Base-by-base conservation (phyloP, 2,329 filamentous ascomycete species). In the Xylariaceae sp. region DNA sequence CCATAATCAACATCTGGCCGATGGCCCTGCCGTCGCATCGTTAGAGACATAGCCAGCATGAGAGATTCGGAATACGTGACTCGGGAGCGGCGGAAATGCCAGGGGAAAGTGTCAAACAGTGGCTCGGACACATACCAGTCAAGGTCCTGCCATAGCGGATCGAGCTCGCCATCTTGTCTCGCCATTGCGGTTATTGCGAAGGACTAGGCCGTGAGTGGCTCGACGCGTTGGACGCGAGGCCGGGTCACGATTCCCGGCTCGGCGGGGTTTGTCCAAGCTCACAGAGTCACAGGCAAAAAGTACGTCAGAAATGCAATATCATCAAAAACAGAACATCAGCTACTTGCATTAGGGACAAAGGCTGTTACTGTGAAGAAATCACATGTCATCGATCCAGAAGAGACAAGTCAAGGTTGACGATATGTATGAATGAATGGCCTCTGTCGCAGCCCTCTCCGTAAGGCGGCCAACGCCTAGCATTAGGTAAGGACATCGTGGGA, bases 1-100 rank as follows among this genome's bases (percentile, higher is more conserved):
- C 85, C 81, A 88, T 86, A 61, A 85, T 83, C 62, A 88, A 72
- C 69, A 82, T 76, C 69, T 88, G 83, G 45, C 84, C 83, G 68
- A 87, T 80, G 45, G 77, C 76, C 72, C 78, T 81, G 55, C 44
- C 42, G 50, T 50, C 59, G 47, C 64, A 57, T 32, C 61, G 59
- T 58, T 49, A 60, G 55, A 39, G n/a, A n/a, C n/a, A 36, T 17
- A 33, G 40, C 34, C 11, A 32, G 21, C 9, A 16, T 17, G 18
- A 11, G 24, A 13, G 17, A 29, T n/a, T 14, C 23, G 27, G 27
- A 29, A 24, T 11, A 15, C 26, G 5, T 15, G 36, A 23, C 11
- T n/a, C n/a, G n/a, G n/a, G n/a, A n/a, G n/a, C n/a, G n/a, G n/a
- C n/a, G n/a, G n/a, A n/a, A n/a, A n/a, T n/a, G n/a, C 21, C 6